Base-by-base conservation (phyloP, 768 basidiomycete species). In the Myochromella boudieri region DNA sequence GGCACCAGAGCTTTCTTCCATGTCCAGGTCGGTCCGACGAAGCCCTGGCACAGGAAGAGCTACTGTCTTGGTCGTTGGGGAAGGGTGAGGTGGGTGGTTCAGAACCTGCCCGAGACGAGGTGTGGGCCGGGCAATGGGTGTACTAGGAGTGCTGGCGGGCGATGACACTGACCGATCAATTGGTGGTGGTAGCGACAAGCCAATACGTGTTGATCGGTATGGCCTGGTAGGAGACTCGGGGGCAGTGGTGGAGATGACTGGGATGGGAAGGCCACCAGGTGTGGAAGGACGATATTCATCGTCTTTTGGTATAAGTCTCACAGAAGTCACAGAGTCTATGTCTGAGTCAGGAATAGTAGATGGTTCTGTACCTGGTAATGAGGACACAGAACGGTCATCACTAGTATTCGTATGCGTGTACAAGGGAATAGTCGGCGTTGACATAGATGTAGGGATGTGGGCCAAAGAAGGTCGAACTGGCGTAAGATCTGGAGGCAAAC, bases 221-320 rank as follows among this genome's bases (percentile, higher is more conserved):
- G 59, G 52, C 24, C 38, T 11, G 15, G 50, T 54, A 20, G 70
- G 69, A 3, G 70, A 66, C 31, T 72, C 72, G 1, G 78, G 75
- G 3, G 61, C 71, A 5, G 75, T 74, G 1, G 78, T 81, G 4
- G 77, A 75, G 48, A 84, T 82, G 6, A 60, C 66, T 12, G 82
- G 83, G 39, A 85, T 78, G 1, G 74, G 68, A 21, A 76, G 55
- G 0, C 72, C 72, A 11, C 65, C 70, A 28, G 70, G 76, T 1
- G 70, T 65, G 21, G 42, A 44, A 33, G 52, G 6, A 12, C 40
- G 15, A n/a, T n/a, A n/a, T n/a, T n/a, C n/a, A 34, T 44, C 11
- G 37, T 42, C 21, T 12, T 41, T 29, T 20, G 29, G 17, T 28
- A 40, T 41, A 31, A 51, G 27, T 36, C 41, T 39, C 26, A 37